Base-by-base conservation (phyloP, 495 filamentous ascomycete species). In the Venustampulla echinocandica region DNA sequence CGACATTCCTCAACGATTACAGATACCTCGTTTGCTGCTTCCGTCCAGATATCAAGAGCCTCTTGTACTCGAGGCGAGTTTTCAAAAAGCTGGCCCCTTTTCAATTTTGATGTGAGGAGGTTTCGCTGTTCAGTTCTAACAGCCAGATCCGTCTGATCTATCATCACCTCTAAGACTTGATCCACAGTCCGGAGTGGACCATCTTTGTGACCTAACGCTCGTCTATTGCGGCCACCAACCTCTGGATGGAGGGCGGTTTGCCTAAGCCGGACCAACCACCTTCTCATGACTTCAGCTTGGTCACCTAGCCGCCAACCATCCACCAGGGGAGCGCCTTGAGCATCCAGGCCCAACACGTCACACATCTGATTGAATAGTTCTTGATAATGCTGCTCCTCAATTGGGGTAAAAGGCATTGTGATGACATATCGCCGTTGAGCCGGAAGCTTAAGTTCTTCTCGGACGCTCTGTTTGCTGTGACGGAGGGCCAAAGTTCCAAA, bases 161-260 rank as follows among this genome's bases (percentile, higher is more conserved):
- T 80, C 90, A 97, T 95, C 3, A 81, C 79, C 32, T 85, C 79
- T 18, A 97, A 66, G 1, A 95, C 87, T 56, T 97, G 83, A 13
- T 75, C 72, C 4, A 95, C 81, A 6, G 88, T 90, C n/a, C 81
- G 69, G 40, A 92, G 63, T 6, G 82, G 80, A 0, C 77, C 83
- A 44, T 71, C 70, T 22, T 66, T 75, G 17, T 69, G 64, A 3
- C 85, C 84, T 4, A 94, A 65, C 0, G 77, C 77, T 45, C 74
- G 73, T 15, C 83, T 74, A 58, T 85, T 87, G n/a, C 69, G 69
- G 9, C 65, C 71, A 6, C 81, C 82, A 27, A 88, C 75, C 46
- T 89, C 67, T 2, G 90, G 85, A 64, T 95, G 86, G n/a, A 96
- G 72, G 48, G 86, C 88, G 1, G 82, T 85, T 58, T 92, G 86